Base-by-base conservation (phyloP, 2,329 filamentous ascomycete genomes). In the Nemania abortiva region DNA sequence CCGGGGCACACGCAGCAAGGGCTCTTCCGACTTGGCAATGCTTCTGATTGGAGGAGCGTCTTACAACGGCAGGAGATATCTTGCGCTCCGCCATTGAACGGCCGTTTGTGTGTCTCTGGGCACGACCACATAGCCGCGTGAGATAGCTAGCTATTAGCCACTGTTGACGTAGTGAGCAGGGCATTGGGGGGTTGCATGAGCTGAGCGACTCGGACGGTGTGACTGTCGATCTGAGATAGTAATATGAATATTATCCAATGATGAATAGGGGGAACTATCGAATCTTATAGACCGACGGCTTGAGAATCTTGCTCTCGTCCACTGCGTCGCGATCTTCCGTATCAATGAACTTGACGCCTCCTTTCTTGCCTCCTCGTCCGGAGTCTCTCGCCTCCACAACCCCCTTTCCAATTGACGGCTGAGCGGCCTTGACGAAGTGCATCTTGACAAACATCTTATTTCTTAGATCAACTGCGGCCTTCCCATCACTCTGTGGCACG, bases 371-470 rank as follows among this genome's bases (percentile, higher is more conserved):
- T 27, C 52, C 50, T 52, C 72, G 67, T 18, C 61, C 57, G 6
- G 64, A n/a, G 10, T 76, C 73, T 49, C 70, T 73, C 37, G 42
- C 71, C 15, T 81, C 78, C 63, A 82, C 85, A 15, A 85, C 88
- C 72, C 91, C 89, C 83, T 97, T 97, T 27, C 94, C 94, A 78
- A 90, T 91, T 1, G 86, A 86, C 0, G 95, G 92, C 53, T 89
- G 84, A 22, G 89, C 89, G n/a, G 87, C 89, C 84, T 98, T 99
- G 75, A 95, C 85, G 81, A 99, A 99, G 75, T 92, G 90, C 94
- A 99, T 95, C 83, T 92, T 93, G 74, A 98, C 95, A 84, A 99
- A 99, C 96, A 99, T 99, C 83, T 92, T 97, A 83, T 99, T 99
- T 65, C 87, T 88, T 76, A 97, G 83, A 82, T 99, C 94, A 10